These are phyloP conservation scores for Hypocreales sp. DNA, from an alignment of 2,329 filamentous ascomycete species.

Conservation along the genomic window DNA sequence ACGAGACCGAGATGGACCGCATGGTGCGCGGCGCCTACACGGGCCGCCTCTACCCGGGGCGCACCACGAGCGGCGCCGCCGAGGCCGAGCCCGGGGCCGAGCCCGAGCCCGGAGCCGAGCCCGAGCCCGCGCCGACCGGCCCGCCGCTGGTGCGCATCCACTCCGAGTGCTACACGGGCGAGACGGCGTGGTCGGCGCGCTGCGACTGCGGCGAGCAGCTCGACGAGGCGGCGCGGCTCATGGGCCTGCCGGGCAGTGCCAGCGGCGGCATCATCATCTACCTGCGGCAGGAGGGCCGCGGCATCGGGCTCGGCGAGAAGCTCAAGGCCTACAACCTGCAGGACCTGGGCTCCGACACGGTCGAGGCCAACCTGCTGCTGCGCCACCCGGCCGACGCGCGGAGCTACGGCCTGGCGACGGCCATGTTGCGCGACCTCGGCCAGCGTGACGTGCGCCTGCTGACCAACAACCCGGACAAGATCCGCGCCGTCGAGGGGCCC, in stretches of 20 bases:
- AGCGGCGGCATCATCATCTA: conserved; percentile 88
- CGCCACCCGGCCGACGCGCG: conserved; percentile 88
- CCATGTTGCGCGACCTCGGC: conserved; percentile 79
- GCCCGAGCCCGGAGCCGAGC: conserved; percentile 8
- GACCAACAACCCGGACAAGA: conserved; percentile 97
- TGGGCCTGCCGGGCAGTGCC: conserved; percentile 53
- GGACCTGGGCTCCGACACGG: conserved; percentile 92
- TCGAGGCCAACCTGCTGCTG: conserved; percentile 83
- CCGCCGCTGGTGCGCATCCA: conserved; percentile 80
- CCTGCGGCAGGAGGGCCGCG: conserved; percentile 85
- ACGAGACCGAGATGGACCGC: conserved; percentile 75
- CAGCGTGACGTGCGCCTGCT: conserved; percentile 64
- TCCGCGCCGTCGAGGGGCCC: conserved; percentile 83
- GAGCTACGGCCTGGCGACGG: conserved; percentile 91
- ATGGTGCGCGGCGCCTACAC: conserved; percentile 93
- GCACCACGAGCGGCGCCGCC: conserved; percentile 55
- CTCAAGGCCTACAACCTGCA: conserved; percentile 97
- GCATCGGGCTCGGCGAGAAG: conserved; percentile 89
- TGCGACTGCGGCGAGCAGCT: conserved; percentile 98
- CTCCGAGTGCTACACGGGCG: conserved; percentile 95
- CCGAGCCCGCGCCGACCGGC: conserved; percentile 5
- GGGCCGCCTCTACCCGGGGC: conserved; percentile 71
- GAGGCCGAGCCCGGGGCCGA: conserved; percentile 7
- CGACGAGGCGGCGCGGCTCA: conserved; percentile 86
- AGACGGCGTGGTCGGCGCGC: conserved; percentile 94